Evolutionary conservation across 163 green algal genomes (phyloP).

Genomic region (Volvox carteri): DNA sequence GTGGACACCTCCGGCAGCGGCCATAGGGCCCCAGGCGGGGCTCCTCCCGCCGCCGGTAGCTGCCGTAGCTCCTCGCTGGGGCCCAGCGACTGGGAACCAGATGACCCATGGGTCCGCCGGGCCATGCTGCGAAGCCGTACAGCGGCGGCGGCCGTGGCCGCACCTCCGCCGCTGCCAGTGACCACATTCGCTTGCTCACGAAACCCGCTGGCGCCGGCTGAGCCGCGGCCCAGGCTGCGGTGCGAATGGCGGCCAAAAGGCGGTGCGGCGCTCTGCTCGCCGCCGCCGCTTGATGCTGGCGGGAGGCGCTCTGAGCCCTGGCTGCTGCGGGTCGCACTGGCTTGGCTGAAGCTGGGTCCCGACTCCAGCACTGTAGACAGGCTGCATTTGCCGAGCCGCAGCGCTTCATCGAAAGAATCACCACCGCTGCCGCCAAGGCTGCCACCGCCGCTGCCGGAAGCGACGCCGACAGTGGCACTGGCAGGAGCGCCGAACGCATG

Average conservation of each 20-base stretch:
- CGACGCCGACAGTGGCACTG: not conserved
- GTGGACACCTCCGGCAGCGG: not conserved
- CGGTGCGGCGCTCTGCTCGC: not conserved
- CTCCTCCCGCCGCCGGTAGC: not conserved
- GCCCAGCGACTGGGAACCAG: not conserved
- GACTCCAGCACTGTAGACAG: constrained; percentile 43
- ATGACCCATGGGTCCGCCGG: constrained; percentile 12
- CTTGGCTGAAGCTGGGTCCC: constrained; percentile 6
- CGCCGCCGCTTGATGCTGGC: not conserved
- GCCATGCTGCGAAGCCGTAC: not conserved
- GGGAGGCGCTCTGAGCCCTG: not conserved
- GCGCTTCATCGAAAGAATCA: constrained; percentile 37
- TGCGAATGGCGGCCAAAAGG: not conserved
- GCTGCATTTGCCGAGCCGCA: constrained; percentile 27
- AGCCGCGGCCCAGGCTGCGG: constrained; percentile 1
- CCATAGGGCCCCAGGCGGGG: too few relatives aligned
- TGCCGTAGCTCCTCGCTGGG: not conserved
- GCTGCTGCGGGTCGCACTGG: not conserved
- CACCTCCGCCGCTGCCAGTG: too few relatives aligned
- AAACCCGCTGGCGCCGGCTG: not conserved
- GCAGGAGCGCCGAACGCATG: not conserved
- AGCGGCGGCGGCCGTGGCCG: not conserved
- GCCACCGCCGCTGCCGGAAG: too few relatives aligned
- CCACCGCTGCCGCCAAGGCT: too few relatives aligned
- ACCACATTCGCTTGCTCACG: too few relatives aligned